Percentiles rank a stretch among this genome's conserved stretches.
Conservation (phyloP, 768 basidiomycete species). For the Tricholoma hemisulphureum region DNA sequence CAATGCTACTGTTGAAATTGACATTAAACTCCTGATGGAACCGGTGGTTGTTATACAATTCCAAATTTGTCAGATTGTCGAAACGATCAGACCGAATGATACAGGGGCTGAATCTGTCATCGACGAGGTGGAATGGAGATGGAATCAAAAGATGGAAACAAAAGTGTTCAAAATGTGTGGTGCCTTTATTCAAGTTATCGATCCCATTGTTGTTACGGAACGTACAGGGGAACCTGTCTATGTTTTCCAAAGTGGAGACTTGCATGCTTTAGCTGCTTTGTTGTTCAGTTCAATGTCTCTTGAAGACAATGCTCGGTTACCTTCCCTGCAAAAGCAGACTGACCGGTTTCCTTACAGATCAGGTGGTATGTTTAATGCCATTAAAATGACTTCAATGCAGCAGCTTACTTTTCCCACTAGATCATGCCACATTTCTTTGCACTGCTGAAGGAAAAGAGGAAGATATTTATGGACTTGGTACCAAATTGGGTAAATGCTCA, state of each 20-base stretch:
- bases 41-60: not conserved
- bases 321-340: not conserved
- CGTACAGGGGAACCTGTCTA: no score
- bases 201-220: not conserved
- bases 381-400: not conserved
- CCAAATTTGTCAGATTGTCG: not conserved
- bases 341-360: no score
- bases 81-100: not conserved
- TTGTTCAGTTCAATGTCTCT: not conserved
- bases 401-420: no score
- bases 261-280: not conserved
- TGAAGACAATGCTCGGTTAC: not conserved
- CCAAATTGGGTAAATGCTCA: no score
- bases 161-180: not conserved
- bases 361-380: no score
- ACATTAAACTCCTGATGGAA: not conserved
- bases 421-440: not conserved
- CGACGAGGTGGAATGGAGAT: no score
- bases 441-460: not conserved
- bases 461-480: no score
- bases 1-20: no score
- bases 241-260: no score
- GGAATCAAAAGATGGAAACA: no score
- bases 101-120: no score
- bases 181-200: not conserved